A percentile compares a stretch with the other conserved stretches of the same genome.
These are phyloP conservation scores for Globisporangium rhizosaccharum DNA, from an alignment of 352 stramenopile genomes.

Conservation along the genomic window DNA sequence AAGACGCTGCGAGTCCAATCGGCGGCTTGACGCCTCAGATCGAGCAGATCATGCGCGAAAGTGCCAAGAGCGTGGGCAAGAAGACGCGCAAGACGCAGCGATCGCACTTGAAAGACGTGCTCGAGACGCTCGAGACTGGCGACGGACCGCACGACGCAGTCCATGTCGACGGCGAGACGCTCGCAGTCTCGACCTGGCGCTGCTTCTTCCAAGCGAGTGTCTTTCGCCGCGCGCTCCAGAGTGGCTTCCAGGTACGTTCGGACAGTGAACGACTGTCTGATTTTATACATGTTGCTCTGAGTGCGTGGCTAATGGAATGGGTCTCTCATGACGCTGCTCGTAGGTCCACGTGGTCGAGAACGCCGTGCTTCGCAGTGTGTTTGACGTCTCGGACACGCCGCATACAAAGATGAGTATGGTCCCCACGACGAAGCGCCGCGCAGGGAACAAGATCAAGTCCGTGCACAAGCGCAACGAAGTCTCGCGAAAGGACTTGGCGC, in stretches of 20 bases:
- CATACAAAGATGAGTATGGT: conserved; percentile 45
- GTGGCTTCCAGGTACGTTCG: conserved; percentile 48
- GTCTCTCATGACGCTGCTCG: not conserved
- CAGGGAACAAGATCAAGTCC: conserved; percentile 39
- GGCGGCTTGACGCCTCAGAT: conserved; percentile 49
- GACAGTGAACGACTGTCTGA: not conserved
- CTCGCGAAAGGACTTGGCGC: conserved; percentile 41
- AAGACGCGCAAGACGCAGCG: conserved; percentile 63
- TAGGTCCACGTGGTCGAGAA: conserved; percentile 51
- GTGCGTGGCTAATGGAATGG: not conserved
- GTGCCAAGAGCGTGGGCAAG: conserved; percentile 66
- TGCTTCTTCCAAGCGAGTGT: conserved; percentile 64
- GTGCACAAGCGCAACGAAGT: conserved; percentile 53
- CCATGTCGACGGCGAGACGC: conserved; percentile 44
- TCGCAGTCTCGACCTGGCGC: conserved; percentile 52
- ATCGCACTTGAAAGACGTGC: conserved; percentile 62
- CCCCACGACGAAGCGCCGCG: conserved; percentile 40
- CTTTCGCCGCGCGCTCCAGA: conserved; percentile 44
- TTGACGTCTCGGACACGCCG: conserved; percentile 47
- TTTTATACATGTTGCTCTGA: not conserved
- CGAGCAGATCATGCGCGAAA: conserved; percentile 52
- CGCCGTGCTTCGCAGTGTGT: conserved; percentile 48
- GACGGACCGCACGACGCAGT: conserved; percentile 50
- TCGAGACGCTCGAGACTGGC: conserved; percentile 52
- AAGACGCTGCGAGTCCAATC: conserved; percentile 33